Evolutionary conservation across 768 basidiomycete species (phyloP).

Genomic region (Pulveroboletus frians): DNA sequence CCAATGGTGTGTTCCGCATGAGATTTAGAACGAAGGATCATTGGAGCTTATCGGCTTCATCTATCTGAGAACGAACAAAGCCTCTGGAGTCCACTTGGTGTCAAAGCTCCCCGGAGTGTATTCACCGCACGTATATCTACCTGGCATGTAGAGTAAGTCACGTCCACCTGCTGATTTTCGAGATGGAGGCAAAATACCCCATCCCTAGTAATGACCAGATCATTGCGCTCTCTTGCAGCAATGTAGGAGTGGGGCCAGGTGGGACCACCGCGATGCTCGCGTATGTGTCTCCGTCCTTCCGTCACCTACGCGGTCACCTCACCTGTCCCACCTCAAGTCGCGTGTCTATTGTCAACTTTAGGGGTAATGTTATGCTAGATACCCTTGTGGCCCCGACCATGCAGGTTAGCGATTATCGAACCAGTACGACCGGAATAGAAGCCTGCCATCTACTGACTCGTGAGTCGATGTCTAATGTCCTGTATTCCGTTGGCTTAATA

Average conservation of each 20-base stretch:
- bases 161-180: constrained; percentile 8
- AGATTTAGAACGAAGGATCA: constrained; percentile 18
- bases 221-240: constrained; percentile 57
- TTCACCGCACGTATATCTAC: constrained; percentile 24
- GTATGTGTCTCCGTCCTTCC: constrained; percentile 39
- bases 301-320: constrained; percentile 6
- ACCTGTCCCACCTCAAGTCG: constrained; percentile 32
- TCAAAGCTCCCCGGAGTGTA: constrained; percentile 11
- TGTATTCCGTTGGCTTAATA: background rate
- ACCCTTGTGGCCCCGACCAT: constrained; percentile 63
- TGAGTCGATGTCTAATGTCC: constrained; percentile 20
- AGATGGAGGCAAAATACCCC: constrained; percentile 32
- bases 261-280: constrained; percentile 80
- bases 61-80: constrained; percentile 15
- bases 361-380: constrained; percentile 56
- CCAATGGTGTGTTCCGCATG: constrained; percentile 10
- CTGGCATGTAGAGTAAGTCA: constrained; percentile 15
- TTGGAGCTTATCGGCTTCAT: constrained; percentile 24
- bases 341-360: constrained; percentile 51
- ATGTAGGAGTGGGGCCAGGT: constrained; percentile 77
- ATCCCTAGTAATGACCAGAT: constrained; percentile 40
- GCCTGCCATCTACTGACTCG: constrained; percentile 37
- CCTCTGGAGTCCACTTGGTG: constrained; percentile 12
- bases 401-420: constrained; percentile 69
- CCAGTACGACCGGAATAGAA: constrained; percentile 54